These are phyloP conservation scores for Aeminium ludgeri DNA, from an alignment of 495 filamentous ascomycete genomes.

Conservation along the genomic window DNA sequence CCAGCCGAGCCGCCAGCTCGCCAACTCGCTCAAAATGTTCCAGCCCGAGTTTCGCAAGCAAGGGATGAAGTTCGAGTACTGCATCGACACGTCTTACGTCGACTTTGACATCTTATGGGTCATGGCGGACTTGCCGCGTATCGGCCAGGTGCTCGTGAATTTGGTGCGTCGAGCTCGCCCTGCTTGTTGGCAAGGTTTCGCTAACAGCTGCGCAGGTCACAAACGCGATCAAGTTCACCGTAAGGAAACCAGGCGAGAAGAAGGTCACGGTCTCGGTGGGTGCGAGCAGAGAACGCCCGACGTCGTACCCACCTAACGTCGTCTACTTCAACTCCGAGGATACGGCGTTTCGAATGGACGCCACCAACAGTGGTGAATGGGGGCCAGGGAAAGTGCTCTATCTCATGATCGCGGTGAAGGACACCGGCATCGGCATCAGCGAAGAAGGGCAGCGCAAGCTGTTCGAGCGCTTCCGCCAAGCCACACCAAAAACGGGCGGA, in stretches of 20 bases:
- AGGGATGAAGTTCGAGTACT: slow-evolving; percentile 19
- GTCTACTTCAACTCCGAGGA: slow-evolving; percentile 20
- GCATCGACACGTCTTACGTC: slow-evolving; percentile 19
- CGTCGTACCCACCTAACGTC: slow-evolving; percentile 22
- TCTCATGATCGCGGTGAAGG: slow-evolving; percentile 24
- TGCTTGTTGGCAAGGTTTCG: too few species aligned
- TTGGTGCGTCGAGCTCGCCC: slow-evolving; percentile 9
- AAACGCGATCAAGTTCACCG: slow-evolving; percentile 27
- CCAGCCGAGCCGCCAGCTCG: slow-evolving; percentile 18
- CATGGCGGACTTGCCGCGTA: slow-evolving; percentile 21
- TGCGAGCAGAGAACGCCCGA: slow-evolving; percentile 17
- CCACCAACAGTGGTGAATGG: slow-evolving; percentile 20
- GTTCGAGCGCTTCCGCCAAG: slow-evolving; percentile 24
- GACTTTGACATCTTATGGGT: slow-evolving; percentile 18
- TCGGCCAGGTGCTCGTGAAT: slow-evolving; percentile 25
- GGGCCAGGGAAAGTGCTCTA: slow-evolving; percentile 21
- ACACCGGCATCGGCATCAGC: slow-evolving; percentile 25
- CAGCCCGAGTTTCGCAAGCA: slow-evolving; percentile 23
- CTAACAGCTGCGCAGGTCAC: too few species aligned
- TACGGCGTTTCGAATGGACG: slow-evolving; percentile 16
- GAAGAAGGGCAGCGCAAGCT: slow-evolving; percentile 18
- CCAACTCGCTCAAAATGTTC: slow-evolving; percentile 22
- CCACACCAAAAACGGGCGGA: slow-evolving; percentile 24
- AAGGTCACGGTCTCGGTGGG: slow-evolving; percentile 18
- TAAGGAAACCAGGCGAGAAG: slow-evolving; percentile 17